Evolutionary conservation across 495 filamentous ascomycete species (phyloP), one percentile per base, ranked within the genome.

Genomic region (Endocarpon pusillum): DNA sequence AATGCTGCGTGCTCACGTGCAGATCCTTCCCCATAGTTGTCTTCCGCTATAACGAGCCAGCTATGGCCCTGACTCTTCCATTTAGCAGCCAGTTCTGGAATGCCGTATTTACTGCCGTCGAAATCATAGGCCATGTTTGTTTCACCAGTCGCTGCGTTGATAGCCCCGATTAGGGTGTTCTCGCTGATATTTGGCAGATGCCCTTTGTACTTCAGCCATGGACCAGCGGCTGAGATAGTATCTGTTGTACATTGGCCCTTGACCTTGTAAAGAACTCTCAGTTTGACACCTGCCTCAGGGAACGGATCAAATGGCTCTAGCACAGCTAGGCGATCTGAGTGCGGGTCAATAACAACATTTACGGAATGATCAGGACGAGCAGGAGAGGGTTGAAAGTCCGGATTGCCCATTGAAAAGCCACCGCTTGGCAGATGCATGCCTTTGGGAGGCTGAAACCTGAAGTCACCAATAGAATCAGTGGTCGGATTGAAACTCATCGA

Each of bases 161-260:
- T 69, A 39, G 89, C 89, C 19, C 82, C 84, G 55, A 94, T 94
- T 28, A 97, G 73, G 0, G 89, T 97, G 67, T 97, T 97, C 42
- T 73, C 81, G 40, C 73, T 78, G 61, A 97, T 97, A 61, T 97
- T 97, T 52, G 87, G 83, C 21, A 97, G 71, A 54, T 97, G 89
- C 41, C 89, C 89, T 66, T 96, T 96, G 71, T 94, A 97, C 58
- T 94, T 96, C 22, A 97, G 66, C 89, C 89, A 97, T 3, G 86
- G 86, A 4, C 89, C 89, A 2, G 89, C 89, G 4, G 87, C 89
- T 15, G 86, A 94, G 53, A 97, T 97, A 39, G 89, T 94, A 57
- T 97, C 89, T 21, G 89, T 97, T 22, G 89, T 94, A 70, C 89
- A 96, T 57, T 97, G 91, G 36, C 89, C 89, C 38, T 82, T 78